Percentiles rank a stretch among this genome's conserved stretches.
Evolutionary conservation across 257 asterid species (phyloP).

Genomic region (Pogostemon cablin): DNA sequence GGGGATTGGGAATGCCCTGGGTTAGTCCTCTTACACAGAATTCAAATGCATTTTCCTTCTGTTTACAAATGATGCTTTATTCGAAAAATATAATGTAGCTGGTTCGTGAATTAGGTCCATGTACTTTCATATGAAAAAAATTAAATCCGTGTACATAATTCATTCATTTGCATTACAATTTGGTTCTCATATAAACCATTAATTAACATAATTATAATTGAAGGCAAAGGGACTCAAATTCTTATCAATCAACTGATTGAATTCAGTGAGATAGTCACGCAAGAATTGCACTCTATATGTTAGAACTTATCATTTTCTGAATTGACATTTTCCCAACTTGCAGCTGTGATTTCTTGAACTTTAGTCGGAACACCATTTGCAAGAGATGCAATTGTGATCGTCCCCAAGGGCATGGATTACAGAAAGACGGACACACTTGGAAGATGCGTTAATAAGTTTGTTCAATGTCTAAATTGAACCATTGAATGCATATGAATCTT

Average conservation of each 20-base stretch:
- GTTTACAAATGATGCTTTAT: not conserved
- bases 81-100: not conserved
- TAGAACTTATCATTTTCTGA: not conserved
- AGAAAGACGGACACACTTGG: slow-evolving; percentile 45
- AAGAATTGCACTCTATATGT: not conserved
- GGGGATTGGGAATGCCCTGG: slow-evolving; percentile 95
- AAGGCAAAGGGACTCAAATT: no score
- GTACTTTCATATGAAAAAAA: not conserved
- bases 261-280: no score
- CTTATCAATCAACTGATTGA: no score
- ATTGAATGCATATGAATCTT: not conserved
- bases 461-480: not conserved
- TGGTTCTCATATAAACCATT: no score
- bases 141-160: not conserved
- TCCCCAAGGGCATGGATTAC: slow-evolving; percentile 37
- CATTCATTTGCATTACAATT: not conserved
- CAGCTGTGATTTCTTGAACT: slow-evolving; percentile 81
- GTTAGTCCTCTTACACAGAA: slow-evolving; percentile 48
- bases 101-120: not conserved
- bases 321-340: slow-evolving; percentile 25
- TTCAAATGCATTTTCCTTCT: slow-evolving; percentile 24
- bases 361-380: slow-evolving; percentile 59
- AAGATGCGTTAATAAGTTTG: slow-evolving; percentile 53
- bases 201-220: not conserved
- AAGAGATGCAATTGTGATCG: slow-evolving; percentile 61